phyloP scores from a whole-genome alignment of 176 grass and related monocot genomes.

The Cenchrus americanus region DNA sequence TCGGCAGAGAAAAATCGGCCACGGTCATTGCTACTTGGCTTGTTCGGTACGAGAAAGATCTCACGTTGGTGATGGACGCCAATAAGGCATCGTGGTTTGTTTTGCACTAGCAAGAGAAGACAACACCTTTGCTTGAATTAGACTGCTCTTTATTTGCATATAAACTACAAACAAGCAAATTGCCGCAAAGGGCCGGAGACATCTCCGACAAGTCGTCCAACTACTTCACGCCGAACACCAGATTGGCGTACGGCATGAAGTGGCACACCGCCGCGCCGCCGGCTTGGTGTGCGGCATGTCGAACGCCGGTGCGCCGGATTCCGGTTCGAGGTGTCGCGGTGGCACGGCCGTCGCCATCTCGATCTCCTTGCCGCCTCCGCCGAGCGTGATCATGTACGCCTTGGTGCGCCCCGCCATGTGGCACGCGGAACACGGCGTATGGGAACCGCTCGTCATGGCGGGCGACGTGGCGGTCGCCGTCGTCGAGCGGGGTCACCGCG shows the following conservation, averaged over 20 bases:
- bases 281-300: background rate
- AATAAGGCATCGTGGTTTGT: too few species aligned
- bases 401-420: background rate
- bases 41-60: too few species aligned
- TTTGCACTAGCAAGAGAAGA: too few species aligned
- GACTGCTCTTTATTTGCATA: too few species aligned
- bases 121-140: too few species aligned
- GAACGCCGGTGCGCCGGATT: background rate
- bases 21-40: too few species aligned
- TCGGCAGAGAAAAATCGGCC: too few species aligned
- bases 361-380: background rate
- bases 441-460: background rate
- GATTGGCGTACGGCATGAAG: background rate
- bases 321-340: conserved; percentile 13
- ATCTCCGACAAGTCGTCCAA: too few species aligned
- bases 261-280: conserved; percentile 12
- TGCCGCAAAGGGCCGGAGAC: too few species aligned
- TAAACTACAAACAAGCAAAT: too few species aligned
- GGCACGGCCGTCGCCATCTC: background rate
- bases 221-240: background rate
- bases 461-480: background rate
- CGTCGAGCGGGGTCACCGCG: background rate
- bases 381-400: background rate
- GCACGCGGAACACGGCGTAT: conserved; percentile 1
- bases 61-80: too few species aligned